These are phyloP conservation scores for Breynia disticha DNA, from an alignment of 441 rosid species.

Conservation along the genomic window DNA sequence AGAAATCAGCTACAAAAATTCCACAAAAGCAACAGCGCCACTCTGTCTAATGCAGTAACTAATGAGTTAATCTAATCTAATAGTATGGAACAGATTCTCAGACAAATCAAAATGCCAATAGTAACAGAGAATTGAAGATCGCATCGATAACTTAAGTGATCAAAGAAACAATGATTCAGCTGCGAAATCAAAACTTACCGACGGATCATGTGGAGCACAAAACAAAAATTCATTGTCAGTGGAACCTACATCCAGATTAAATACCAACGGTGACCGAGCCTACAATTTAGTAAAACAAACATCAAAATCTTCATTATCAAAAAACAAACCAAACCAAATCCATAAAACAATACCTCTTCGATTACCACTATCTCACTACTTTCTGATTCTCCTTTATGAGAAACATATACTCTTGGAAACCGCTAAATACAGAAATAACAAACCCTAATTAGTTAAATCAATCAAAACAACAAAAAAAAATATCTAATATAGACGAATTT, in stretches of 20 bases:
- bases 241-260: conserved; percentile 30
- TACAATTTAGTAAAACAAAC: conserved; percentile 19
- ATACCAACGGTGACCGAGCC: conserved; percentile 69
- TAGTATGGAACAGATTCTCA: too few species aligned
- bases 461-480: background rate
- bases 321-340: background rate
- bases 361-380: conserved; percentile 27
- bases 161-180: background rate
- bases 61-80: too few species aligned
- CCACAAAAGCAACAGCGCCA: too few species aligned
- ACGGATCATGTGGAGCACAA: conserved; percentile 25
- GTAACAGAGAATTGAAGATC: too few species aligned
- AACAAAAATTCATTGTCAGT: conserved; percentile 29
- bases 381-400: conserved; percentile 19
- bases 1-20: background rate
- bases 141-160: background rate
- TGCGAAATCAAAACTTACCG: conserved; percentile 22
- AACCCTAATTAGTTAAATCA: background rate
- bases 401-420: conserved; percentile 42
- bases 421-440: conserved; percentile 23
- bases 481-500: background rate
- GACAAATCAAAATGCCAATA: too few species aligned
- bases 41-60: too few species aligned
- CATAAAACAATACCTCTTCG: conserved; percentile 37
- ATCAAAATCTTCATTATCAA: conserved; percentile 3